Base-by-base conservation (phyloP, 331 rosid genomes). In the Cucumis variabilis region DNA sequence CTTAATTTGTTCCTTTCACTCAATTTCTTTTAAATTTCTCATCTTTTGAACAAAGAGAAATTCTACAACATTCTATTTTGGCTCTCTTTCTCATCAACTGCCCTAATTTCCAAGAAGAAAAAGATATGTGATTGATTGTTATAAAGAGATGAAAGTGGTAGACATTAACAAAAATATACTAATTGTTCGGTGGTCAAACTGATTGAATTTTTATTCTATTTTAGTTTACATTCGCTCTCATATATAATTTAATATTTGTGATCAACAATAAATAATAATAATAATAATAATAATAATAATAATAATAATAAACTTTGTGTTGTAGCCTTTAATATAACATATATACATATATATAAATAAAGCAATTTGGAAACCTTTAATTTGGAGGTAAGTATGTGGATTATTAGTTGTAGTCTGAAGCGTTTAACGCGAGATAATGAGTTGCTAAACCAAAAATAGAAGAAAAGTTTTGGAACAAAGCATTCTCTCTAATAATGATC, bases 151-250 rank as follows among this genome's bases (percentile, higher is more conserved):
- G 37, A 17, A 4, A 9, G 62, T 44, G 19, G 11, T 21, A 17
- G 37, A 48, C 10, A 44, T 48, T 48, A 48, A 44, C 15, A 21
- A 78, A n/a, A 79, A 79, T 53, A 79, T 53, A 27, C 6, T 37
- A 37, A 5, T 79, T 53, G 48, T 53, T 79, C 84, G 68, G 84
- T 79, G 84, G 84, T 79, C 84, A 79, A 79, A 79, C 68, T 46
- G 67, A 6, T 79, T 63, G 68, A 63, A 63, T 63, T 21, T 20
- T 62, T 62, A 20, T 20, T 63, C 9, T 60, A 7, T 62, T 60
- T 60, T 20, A 60, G 6, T 60, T 17, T 60, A 17, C 4, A 33
- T 33, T 33, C 37, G 2, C 37, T 37, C 44, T 37, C 21, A 62
- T 62, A 51, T 51, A 51, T 51, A 13, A 51, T 51, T 51, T 51